phyloP scores from a whole-genome alignment of 2,329 filamentous ascomycete species.

The Arthrobotrys entomopaga region DNA sequence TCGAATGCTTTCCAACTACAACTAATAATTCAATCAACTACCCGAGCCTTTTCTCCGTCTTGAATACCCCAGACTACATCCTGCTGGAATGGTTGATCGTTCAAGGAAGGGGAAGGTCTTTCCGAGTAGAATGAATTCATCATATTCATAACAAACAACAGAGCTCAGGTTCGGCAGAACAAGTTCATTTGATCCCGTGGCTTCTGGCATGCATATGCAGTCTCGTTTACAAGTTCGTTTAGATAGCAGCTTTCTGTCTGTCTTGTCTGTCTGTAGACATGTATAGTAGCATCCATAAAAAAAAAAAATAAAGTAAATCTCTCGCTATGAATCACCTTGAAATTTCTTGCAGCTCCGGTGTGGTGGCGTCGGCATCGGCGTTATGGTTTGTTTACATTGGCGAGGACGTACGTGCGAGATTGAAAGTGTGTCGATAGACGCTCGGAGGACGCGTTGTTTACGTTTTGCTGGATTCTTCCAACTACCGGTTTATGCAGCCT shows the following conservation, averaged over 20 bases:
- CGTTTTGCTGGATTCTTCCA: slow-evolving; percentile 43
- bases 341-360: too few relatives aligned
- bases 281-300: slow-evolving; percentile 6
- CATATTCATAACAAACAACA: too few relatives aligned
- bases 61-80: slow-evolving; percentile 22
- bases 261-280: too few relatives aligned
- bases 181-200: slow-evolving; percentile 28
- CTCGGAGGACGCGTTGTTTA: slow-evolving; percentile 53
- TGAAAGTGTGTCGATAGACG: slow-evolving; percentile 29
- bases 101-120: slow-evolving; percentile 13
- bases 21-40: slow-evolving; percentile 20
- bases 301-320: not conserved
- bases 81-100: too few relatives aligned
- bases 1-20: slow-evolving; percentile 26
- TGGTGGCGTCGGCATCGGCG: too few relatives aligned
- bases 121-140: not conserved
- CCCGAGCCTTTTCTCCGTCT: slow-evolving; percentile 3
- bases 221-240: slow-evolving; percentile 30
- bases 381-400: slow-evolving; percentile 37
- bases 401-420: not conserved
- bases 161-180: slow-evolving; percentile 8
- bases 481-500: slow-evolving; percentile 44
- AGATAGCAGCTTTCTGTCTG: slow-evolving; percentile 28
- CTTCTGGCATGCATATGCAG: slow-evolving; percentile 45
- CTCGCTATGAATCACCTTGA: slow-evolving; percentile 23